Percentiles rank a stretch among this genome's conserved stretches.
These are phyloP conservation scores for Pythium pectinolyticum DNA, from an alignment of 352 stramenopile species.

Conservation along the genomic window DNA sequence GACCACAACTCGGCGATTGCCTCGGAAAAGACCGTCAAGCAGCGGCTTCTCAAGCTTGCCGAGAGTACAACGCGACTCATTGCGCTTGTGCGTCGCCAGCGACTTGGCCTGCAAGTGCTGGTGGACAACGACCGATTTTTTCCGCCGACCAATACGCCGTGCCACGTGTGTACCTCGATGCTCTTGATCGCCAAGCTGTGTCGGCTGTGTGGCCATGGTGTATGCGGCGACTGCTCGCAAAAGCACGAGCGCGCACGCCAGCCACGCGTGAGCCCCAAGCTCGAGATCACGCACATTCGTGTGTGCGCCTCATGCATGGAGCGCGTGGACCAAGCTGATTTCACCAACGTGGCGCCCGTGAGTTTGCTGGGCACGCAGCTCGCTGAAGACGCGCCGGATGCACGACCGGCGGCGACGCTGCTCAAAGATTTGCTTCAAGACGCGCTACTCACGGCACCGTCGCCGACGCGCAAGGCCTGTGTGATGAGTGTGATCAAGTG, in stretches of 20 bases:
- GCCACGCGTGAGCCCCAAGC: neutral
- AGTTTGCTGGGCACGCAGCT: constrained; percentile 32
- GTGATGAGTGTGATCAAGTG: constrained; percentile 56
- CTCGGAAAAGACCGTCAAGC: neutral
- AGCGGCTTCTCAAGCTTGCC: constrained; percentile 19
- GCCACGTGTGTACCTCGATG: constrained; percentile 54
- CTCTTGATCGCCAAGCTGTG: constrained; percentile 47
- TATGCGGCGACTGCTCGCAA: constrained; percentile 49
- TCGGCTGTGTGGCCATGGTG: constrained; percentile 55
- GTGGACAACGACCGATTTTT: constrained; percentile 40
- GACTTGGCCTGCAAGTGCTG: constrained; percentile 56
- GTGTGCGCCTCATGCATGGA: constrained; percentile 57
- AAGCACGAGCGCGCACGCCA: constrained; percentile 26
- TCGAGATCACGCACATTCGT: constrained; percentile 29
- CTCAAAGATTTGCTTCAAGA: constrained; percentile 43
- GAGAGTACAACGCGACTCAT: constrained; percentile 28
- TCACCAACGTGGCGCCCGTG: constrained; percentile 26
- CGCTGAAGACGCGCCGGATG: constrained; percentile 1
- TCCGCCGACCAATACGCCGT: constrained; percentile 44
- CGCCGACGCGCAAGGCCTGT: constrained; percentile 33
- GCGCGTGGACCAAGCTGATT: constrained; percentile 52
- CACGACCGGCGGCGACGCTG: constrained; percentile 20
- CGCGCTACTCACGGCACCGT: constrained; percentile 31
- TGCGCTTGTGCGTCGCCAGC: constrained; percentile 49
- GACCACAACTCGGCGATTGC: too few species aligned